Evolutionary conservation across 2,329 filamentous ascomycete genomes (phyloP), one percentile per base, ranked within the genome.

Genomic region (Talaromyces sp.): DNA sequence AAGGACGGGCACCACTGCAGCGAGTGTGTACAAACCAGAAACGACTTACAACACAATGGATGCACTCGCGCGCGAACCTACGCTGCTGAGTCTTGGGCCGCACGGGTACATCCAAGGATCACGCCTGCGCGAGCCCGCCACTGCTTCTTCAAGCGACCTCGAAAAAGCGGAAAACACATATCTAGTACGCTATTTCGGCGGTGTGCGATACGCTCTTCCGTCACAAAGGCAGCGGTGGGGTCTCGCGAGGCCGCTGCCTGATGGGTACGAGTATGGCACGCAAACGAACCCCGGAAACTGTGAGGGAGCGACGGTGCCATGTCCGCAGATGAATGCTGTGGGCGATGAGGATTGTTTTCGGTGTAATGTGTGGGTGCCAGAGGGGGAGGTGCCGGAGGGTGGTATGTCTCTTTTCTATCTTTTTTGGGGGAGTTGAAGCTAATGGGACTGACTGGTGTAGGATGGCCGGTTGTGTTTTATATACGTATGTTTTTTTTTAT

Each of bases 401-500:
- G 74, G 70, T 70, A 66, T 57, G 67, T 52, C 7, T 39, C 5
- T 54, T 6, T 33, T 1, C 11, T 13, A 5, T 47, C n/a, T 11
- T n/a, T 25, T 15, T 32, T 58, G 17, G 13, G 15, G 49, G 13
- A 10, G 19, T 2, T 33, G 54, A 61, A 32, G 62, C 32, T 19
- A 27, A 52, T 30, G 49, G 17, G 17, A 47, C 4, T 33, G 7
- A 2, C 27, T 42, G 39, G 44, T 57, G 3, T 59, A 74, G 81
- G 84, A 17, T 86, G 83, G 83, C 84, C 84, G 4, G 83, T 86
- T 0, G 76, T 84, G 57, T 80, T 86, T 65, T 85, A 79, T 69
- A 83, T 85, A 54, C 84, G 82, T 80, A 76, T 64, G 78, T 63
- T 27, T 6, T 44, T 2, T 9, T 5, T 32, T 10, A 22, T 19